Percentiles rank a stretch among this genome's conserved stretches.
These are phyloP conservation scores for Cynanchum wilfordii DNA, from an alignment of 257 asterid genomes.

Conservation along the genomic window DNA sequence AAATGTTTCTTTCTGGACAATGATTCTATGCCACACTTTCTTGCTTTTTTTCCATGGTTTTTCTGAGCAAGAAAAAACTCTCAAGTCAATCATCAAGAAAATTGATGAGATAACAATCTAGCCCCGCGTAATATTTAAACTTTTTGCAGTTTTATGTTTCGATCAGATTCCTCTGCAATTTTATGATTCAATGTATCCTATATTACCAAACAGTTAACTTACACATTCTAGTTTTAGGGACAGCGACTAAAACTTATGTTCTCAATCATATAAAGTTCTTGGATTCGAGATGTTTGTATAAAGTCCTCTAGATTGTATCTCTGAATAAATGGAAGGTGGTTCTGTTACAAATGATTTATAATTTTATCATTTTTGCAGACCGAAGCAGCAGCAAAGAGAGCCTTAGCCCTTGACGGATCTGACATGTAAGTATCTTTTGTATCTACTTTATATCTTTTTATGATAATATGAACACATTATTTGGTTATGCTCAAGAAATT, in stretches of 20 bases:
- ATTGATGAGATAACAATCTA: background rate
- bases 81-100: background rate
- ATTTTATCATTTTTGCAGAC: slow-evolving; percentile 45
- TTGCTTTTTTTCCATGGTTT: background rate
- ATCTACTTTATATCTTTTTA: background rate
- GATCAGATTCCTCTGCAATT: background rate
- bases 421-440: slow-evolving; percentile 62
- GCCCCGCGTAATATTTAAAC: background rate
- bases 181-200: background rate
- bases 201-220: background rate
- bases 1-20: background rate
- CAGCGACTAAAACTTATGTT: background rate
- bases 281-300: background rate
- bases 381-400: slow-evolving; percentile 90
- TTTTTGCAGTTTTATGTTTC: background rate
- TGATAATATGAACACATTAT: background rate
- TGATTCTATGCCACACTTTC: background rate
- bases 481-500: background rate
- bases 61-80: background rate
- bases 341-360: slow-evolving; percentile 4
- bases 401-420: slow-evolving; percentile 84
- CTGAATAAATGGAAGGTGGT: background rate
- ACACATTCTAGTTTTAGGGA: background rate
- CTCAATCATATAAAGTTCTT: background rate
- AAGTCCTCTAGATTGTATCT: background rate